Evolutionary conservation across 1,284 basidiomycete species (phyloP).

Genomic region (Cerioporus squamosus): DNA sequence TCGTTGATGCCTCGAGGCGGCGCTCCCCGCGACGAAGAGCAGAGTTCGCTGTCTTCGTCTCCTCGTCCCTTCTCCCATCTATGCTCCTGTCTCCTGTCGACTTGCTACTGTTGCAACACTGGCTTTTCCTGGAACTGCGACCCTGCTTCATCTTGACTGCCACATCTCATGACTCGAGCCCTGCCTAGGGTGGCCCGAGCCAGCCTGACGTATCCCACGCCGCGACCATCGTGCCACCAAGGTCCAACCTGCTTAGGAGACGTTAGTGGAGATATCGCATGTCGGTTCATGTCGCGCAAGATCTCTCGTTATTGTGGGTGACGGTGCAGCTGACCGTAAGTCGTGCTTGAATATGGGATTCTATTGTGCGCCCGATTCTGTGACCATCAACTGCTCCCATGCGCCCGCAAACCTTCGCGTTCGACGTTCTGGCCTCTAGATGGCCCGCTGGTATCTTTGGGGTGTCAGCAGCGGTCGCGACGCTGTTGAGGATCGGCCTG

Average conservation of each 20-base stretch:
- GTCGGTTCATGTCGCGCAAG: no score
- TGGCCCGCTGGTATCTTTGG: neutral
- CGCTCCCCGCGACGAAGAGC: slow-evolving; percentile 7
- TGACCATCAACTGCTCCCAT: neutral
- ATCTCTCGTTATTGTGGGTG: neutral
- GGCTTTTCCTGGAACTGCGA: slow-evolving; percentile 7
- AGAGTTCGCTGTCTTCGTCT: slow-evolving; percentile 17
- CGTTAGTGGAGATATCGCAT: no score
- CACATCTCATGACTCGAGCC: slow-evolving; percentile 7
- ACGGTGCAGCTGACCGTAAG: neutral
- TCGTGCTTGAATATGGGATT: neutral
- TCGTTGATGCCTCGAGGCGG: slow-evolving; percentile 20
- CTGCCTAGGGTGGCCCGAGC: neutral
- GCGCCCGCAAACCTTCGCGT: neutral
- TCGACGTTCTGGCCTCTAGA: neutral
- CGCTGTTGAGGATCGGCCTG: slow-evolving; percentile 14
- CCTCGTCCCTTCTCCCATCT: slow-evolving; percentile 11
- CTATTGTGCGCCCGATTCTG: slow-evolving; percentile 6
- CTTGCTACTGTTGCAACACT: slow-evolving; percentile 10
- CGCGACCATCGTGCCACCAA: neutral
- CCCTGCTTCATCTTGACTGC: slow-evolving; percentile 11
- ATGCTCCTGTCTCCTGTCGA: slow-evolving; percentile 10
- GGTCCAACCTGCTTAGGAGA: no score
- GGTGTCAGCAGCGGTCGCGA: slow-evolving; percentile 13
- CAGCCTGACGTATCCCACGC: neutral